Conservation (phyloP, 2,329 filamentous ascomycete species). For the Trichoderma sp. region DNA sequence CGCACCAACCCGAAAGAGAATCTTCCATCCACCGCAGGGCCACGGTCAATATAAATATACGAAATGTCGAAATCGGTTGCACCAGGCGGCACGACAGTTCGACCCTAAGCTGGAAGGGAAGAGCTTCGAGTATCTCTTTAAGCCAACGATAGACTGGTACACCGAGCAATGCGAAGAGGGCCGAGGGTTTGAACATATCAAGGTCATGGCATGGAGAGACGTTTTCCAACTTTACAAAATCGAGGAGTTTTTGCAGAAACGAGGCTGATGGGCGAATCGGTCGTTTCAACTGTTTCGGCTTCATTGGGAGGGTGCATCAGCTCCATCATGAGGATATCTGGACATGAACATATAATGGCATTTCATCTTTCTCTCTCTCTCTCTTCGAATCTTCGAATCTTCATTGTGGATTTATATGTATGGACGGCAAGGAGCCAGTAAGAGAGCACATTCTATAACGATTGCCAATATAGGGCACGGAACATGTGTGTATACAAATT, state of each 20-base stretch:
- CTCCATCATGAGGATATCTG: background rate
- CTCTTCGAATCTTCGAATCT: background rate
- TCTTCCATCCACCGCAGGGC: conserved; percentile 51
- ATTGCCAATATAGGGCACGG: background rate
- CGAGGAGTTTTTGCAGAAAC: background rate
- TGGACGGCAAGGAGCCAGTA: background rate
- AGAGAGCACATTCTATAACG: background rate
- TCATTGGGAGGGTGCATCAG: background rate
- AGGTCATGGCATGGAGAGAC: conserved; percentile 45
- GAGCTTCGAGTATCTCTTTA: conserved; percentile 42
- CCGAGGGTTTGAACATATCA: conserved; percentile 52
- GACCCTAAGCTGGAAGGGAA: background rate
- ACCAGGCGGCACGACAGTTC: conserved; percentile 37
- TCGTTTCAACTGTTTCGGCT: background rate
- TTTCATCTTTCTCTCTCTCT: background rate
- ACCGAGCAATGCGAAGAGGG: conserved; percentile 47
- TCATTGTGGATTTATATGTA: background rate
- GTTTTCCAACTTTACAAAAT: conserved; percentile 37
- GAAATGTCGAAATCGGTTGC: conserved; percentile 48
- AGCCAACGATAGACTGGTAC: conserved; percentile 56
- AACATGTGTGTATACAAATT: background rate
- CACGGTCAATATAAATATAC: conserved; percentile 24
- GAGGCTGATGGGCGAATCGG: conserved; percentile 28
- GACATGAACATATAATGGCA: background rate
- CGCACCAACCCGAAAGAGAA: conserved; percentile 33